Conservation (phyloP, 768 basidiomycete species). For the Pleurotus cornucopiae region DNA sequence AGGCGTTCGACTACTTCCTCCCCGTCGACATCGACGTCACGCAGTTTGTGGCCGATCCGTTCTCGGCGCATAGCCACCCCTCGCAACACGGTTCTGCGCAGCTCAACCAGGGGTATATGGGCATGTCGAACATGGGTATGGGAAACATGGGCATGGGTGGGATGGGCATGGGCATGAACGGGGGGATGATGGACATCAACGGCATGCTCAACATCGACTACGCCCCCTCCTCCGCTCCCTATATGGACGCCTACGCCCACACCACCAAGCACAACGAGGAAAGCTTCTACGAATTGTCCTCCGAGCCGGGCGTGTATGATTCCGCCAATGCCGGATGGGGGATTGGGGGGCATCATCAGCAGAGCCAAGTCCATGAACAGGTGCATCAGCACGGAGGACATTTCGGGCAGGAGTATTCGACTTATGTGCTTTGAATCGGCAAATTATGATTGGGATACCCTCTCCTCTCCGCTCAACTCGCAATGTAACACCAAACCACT, state of each 20-base stretch:
- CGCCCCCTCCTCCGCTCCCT: no score
- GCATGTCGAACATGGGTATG: no score
- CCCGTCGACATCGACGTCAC: constrained; percentile 9
- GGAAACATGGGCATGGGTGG: no score
- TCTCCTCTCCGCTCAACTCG: no score
- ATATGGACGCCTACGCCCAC: no score
- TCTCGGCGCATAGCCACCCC: neutral
- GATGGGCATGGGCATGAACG: no score
- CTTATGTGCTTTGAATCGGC: neutral
- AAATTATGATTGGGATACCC: no score
- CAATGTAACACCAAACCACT: no score
- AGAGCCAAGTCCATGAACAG: neutral
- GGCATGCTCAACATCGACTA: no score
- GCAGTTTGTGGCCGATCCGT: constrained; percentile 6
- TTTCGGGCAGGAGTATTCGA: neutral
- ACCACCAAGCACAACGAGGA: constrained; percentile 3
- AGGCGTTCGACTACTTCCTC: constrained; percentile 11
- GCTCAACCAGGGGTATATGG: no score
- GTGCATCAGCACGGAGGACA: neutral
- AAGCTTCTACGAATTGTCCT: constrained; percentile 9
- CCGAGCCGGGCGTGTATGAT: neutral
- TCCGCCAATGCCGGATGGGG: neutral
- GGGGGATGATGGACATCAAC: no score
- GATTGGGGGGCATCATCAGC: neutral
- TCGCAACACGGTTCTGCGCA: no score